These are phyloP conservation scores for Hansenula sp. DNA, from an alignment of 1,139 yeast genomes.

Conservation along the genomic window DNA sequence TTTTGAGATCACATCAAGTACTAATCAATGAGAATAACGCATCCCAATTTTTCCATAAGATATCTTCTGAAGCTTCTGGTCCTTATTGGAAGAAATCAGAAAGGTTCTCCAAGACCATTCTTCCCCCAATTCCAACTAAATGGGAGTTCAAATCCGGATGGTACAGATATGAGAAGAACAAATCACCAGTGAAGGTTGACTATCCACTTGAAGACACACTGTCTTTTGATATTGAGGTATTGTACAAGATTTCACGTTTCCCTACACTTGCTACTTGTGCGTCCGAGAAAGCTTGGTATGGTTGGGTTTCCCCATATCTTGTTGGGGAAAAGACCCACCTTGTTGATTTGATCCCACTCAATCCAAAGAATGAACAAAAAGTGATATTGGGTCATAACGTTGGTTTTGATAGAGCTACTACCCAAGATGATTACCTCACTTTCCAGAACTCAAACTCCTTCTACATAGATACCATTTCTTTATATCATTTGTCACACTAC, in stretches of 20 bases:
- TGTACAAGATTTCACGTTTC: slow-evolving; percentile 60
- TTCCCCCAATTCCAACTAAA: slow-evolving; percentile 45
- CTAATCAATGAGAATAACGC: too few species aligned
- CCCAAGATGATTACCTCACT: slow-evolving; percentile 66
- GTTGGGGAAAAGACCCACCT: slow-evolving; percentile 40
- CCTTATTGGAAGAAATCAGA: not conserved
- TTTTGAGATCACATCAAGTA: too few species aligned
- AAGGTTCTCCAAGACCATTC: slow-evolving; percentile 17
- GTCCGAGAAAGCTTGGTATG: slow-evolving; percentile 79
- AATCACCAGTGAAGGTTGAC: slow-evolving; percentile 42
- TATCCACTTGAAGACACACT: slow-evolving; percentile 66
- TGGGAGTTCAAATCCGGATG: slow-evolving; percentile 73
- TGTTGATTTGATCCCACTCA: slow-evolving; percentile 69
- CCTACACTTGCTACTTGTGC: slow-evolving; percentile 81
- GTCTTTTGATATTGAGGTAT: slow-evolving; percentile 82
- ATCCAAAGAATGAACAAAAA: slow-evolving; percentile 42
- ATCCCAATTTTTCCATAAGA: not conserved
- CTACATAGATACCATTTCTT: slow-evolving; percentile 82
- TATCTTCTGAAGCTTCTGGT: not conserved
- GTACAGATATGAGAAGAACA: slow-evolving; percentile 64
- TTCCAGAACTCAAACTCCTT: slow-evolving; percentile 61
- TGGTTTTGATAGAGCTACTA: slow-evolving; percentile 80
- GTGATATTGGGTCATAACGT: slow-evolving; percentile 83
- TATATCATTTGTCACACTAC: too few species aligned
- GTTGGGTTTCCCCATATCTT: slow-evolving; percentile 87